Evolutionary conservation across 169 alveolate species (phyloP), one percentile per base, ranked within the genome.

Genomic region (Gregarina niphandrodes): DNA sequence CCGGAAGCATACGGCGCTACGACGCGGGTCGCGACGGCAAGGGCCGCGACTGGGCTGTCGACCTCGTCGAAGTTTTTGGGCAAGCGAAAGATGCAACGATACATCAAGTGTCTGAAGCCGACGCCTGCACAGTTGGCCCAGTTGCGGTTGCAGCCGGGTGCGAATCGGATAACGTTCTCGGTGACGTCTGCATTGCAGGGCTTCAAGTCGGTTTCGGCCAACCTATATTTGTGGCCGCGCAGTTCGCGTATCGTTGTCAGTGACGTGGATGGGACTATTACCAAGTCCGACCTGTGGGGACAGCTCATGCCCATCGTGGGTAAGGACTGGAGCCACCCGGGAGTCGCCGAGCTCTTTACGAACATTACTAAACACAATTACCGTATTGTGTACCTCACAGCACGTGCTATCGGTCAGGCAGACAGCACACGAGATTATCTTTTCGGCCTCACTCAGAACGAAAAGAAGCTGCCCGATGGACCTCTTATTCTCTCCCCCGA

Each of bases 201-300:
- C 0, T 70, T 70, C 28, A 73, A 86, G 57, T 68, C 87, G 37
- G 73, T 84, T 17, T 61, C 57, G 32, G 91, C 89, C 7, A 59
- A 77, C 23, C 68, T 91, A 0, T 91, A 78, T 58, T 61, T 86
- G 21, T 87, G 95, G 93, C 74, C 83, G 13, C 61, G 65, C 18
- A 73, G 70, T 50, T 56, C 80, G n/a, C 78, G 78, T 54, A 80
- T 87, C 44, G 87, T 91, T 1, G 73, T 87, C 16, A 73, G 95
- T 13, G 98, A 91, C 65, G 88, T 91, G 21, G 98, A 91, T 64
- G 98, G 98, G 5, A 87, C 98, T 29, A 80, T 82, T 39, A 80
- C 90, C 53, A 65, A 77, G 35, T 81, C 96, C 16, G 96, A 87
- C 53, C 83, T 87, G 2, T 62, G 85, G 35, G 98, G 98, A 0